These are phyloP conservation scores for Hemisphaericaspora nanyangensis DNA, from an alignment of 805 yeast genomes.

Conservation along the genomic window DNA sequence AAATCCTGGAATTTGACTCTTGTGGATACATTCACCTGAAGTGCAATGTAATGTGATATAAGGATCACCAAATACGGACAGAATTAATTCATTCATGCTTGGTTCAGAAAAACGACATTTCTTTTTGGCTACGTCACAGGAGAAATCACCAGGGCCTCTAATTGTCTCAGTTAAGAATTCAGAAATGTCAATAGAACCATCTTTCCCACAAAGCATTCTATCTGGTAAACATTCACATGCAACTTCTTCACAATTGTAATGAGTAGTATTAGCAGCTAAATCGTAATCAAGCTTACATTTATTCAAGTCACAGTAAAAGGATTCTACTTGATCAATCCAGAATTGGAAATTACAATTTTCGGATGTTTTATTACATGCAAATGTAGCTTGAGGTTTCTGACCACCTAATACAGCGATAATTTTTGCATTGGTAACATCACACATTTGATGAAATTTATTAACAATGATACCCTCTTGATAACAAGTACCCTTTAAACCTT, in stretches of 20 bases:
- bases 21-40: conserved; percentile 90
- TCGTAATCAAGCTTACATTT: conserved; percentile 72
- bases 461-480: conserved; percentile 82
- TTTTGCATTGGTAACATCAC: conserved; percentile 89
- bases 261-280: conserved; percentile 58
- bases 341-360: conserved; percentile 83
- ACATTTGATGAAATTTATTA: conserved; percentile 79
- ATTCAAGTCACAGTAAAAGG: conserved; percentile 82
- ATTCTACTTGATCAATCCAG: conserved; percentile 89
- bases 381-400: conserved; percentile 84
- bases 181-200: conserved; percentile 90
- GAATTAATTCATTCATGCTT: conserved; percentile 88
- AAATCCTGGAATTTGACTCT: conserved; percentile 91
- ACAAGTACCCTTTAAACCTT: conserved; percentile 80
- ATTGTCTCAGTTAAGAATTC: conserved; percentile 90
- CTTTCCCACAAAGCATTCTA: conserved; percentile 88
- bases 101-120: conserved; percentile 88
- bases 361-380: conserved; percentile 72
- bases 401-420: conserved; percentile 79
- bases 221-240: conserved; percentile 91
- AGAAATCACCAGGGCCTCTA: conserved; percentile 88
- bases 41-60: conserved; percentile 74
- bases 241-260: conserved; percentile 72
- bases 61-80: conserved; percentile 93
- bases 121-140: conserved; percentile 62